Evolutionary conservation across 2,329 filamentous ascomycete genomes (phyloP).

Genomic region (Tolypocladium album): DNA sequence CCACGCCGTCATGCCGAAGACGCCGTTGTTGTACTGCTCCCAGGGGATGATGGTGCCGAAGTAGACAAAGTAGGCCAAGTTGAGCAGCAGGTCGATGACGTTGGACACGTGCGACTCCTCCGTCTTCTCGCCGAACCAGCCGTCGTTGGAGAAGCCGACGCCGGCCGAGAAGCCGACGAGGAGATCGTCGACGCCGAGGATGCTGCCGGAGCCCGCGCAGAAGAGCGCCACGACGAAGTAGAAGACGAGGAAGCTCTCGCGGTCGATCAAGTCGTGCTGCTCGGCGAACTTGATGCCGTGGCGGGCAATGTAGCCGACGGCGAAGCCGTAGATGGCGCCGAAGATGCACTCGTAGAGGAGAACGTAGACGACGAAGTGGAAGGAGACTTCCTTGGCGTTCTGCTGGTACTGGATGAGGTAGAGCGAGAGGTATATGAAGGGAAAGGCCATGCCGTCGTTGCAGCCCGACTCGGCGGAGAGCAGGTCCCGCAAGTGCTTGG

Average conservation of each 20-base stretch:
- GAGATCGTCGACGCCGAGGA: conserved; percentile 86
- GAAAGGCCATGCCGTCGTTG: conserved; percentile 99
- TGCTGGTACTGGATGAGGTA: conserved; percentile 80
- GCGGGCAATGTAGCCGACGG: conserved; percentile 79
- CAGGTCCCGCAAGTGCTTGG: conserved; percentile 91
- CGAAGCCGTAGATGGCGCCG: conserved; percentile 78
- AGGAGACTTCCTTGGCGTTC: conserved; percentile 56
- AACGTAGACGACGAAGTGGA: conserved; percentile 82
- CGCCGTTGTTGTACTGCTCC: conserved; percentile 72
- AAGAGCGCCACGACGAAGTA: conserved; percentile 96
- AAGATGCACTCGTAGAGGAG: conserved; percentile 95
- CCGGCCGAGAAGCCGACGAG: conserved; percentile 90
- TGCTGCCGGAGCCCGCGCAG: conserved; percentile 84
- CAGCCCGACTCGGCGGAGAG: conserved; percentile 95
- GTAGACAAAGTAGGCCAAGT: conserved; percentile 96
- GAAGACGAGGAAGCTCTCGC: conserved; percentile 96
- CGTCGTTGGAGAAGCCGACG: conserved; percentile 98
- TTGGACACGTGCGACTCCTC: conserved; percentile 98
- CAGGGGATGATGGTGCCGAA: conserved; percentile 96
- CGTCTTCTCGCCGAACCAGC: conserved; percentile 97
- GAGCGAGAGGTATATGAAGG: conserved; percentile 86
- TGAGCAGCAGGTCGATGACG: conserved; percentile 94
- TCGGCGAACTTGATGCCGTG: conserved; percentile 87
- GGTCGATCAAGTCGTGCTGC: conserved; percentile 74
- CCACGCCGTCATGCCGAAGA: conserved; percentile 74